Evolutionary conservation across 1,284 basidiomycete species (phyloP), one percentile per base, ranked within the genome.

Genomic region (Gastroboletus turbinatus): DNA sequence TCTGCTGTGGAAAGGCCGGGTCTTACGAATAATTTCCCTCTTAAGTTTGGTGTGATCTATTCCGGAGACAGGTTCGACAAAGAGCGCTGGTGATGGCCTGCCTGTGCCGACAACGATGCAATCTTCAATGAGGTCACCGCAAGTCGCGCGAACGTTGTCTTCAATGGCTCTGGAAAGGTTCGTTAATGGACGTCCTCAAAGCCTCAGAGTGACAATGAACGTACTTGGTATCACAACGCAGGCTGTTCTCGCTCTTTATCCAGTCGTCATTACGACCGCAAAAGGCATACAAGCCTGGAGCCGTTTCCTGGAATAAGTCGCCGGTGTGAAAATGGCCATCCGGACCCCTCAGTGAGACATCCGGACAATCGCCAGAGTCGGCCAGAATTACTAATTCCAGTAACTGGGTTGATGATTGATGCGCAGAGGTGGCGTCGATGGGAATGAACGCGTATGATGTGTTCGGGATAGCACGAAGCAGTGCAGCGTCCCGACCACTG

Each of bases 301-400:
- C 57, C 33, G 78, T 73, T 65, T 87, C 81, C 60, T 82, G 76
- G 76, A 90, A 90, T 25, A 90, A 73, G 66, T 90, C 87, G 6
- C 87, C 87, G 13, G 88, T 90, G 68, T 88, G 86, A 72, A 85
- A 88, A 63, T 87, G 74, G 7, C 86, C 85, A 65, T 89, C 85
- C 0, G 73, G 59, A 46, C 76, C 64, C 52, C 85, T 79, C 19
- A 89, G 73, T 2, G 82, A 81, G n/a, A 50, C 50, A 63, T 85
- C 76, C 13, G 88, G 88, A 65, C 87, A 88, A 64, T 89, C 87
- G 19, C 75, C 76, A 14, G 87, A 88, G 43, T 81, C 76, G 3
- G 81, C 73, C 49, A 81, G 77, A 59, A 90, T 82, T 56, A 88
- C 80, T 33, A 90, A 76, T 62, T 90, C 88, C 51, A 83, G 74